A percentile compares a stretch with the other conserved stretches of the same genome.
These are phyloP conservation scores for Mycena filopes DNA, from an alignment of 768 basidiomycete genomes.

Conservation along the genomic window DNA sequence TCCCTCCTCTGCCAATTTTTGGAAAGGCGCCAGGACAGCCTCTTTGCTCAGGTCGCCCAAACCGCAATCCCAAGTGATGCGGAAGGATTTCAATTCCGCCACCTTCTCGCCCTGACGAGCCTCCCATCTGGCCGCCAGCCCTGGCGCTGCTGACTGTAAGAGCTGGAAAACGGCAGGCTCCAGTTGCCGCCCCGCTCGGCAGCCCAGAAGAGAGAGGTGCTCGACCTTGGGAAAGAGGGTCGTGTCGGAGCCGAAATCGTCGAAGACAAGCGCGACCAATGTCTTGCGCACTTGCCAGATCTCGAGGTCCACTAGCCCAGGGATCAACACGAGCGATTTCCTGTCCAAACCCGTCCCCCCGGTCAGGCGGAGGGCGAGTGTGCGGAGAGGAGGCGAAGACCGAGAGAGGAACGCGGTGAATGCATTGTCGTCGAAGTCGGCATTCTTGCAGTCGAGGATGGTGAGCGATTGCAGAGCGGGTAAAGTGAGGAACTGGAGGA, in stretches of 20 bases:
- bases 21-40: no score
- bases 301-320: slow-evolving; percentile 1
- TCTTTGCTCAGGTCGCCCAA: no score
- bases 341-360: background rate
- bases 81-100: no score
- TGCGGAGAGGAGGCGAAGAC: slow-evolving; percentile 9
- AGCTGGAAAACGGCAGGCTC: no score
- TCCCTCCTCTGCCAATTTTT: no score
- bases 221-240: no score
- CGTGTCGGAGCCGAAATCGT: background rate
- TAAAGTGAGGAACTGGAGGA: background rate
- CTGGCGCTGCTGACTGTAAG: no score
- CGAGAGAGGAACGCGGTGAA: background rate
- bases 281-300: background rate
- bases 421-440: background rate
- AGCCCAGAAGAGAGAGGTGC: no score
- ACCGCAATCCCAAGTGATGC: no score
- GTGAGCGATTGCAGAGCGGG: background rate
- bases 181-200: background rate
- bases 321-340: background rate
- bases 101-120: no score
- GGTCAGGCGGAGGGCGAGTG: background rate
- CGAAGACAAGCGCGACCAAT: background rate
- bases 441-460: background rate
- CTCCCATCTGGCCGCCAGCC: no score